These are phyloP conservation scores for Aureobasidium mangrovei DNA, from an alignment of 2,329 filamentous ascomycete genomes.

Conservation along the genomic window DNA sequence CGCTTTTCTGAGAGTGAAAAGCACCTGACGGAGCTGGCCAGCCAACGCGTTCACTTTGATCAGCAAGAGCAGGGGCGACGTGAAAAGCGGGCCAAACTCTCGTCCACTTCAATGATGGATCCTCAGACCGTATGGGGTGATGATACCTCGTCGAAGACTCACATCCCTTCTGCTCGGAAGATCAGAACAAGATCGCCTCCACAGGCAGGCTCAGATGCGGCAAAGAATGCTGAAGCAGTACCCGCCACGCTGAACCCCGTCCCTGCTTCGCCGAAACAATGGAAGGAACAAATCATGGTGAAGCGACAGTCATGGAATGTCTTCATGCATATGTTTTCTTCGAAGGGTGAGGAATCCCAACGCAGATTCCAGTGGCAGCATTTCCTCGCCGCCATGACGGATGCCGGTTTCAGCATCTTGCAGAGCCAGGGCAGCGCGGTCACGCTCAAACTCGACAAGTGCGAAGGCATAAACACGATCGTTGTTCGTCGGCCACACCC, in stretches of 20 bases:
- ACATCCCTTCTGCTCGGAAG: neutral
- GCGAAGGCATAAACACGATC: neutral
- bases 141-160: too few relatives aligned
- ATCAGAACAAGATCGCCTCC: neutral
- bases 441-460: neutral
- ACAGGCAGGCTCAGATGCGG: neutral
- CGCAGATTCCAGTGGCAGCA: constrained; percentile 4
- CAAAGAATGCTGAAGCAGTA: too few relatives aligned
- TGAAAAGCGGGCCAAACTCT: neutral
- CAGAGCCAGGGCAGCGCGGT: constrained; percentile 13
- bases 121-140: neutral
- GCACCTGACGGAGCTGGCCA: neutral
- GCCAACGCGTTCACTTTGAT: neutral
- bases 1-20: neutral
- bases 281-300: too few relatives aligned
- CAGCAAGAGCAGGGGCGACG: neutral
- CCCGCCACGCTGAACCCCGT: too few relatives aligned
- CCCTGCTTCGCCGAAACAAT: too few relatives aligned
- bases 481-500: constrained; percentile 16
- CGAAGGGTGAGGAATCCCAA: neutral
- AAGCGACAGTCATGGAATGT: too few relatives aligned
- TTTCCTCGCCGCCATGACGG: constrained; percentile 11
- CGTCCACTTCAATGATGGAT: neutral
- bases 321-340: neutral
- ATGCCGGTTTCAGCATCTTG: constrained; percentile 11